Evolutionary conservation across 768 basidiomycete genomes (phyloP).

Genomic region (Piloderma croceum): DNA sequence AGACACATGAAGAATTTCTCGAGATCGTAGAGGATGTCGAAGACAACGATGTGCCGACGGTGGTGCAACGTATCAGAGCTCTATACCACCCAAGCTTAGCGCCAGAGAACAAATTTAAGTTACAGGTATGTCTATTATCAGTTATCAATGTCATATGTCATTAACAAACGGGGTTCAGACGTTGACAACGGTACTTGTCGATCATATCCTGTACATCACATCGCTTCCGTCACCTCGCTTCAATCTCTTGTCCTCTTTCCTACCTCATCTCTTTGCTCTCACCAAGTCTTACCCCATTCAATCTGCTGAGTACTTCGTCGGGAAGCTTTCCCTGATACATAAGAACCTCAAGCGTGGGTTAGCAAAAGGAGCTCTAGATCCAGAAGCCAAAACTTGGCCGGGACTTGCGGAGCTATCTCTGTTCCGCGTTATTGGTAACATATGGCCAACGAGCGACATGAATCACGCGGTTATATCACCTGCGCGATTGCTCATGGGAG

Average conservation of each 20-base stretch:
- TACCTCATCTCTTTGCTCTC: conserved; percentile 76
- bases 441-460: conserved; percentile 95
- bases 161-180: conserved; percentile 36
- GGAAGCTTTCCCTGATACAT: conserved; percentile 86
- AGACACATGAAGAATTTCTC: conserved; percentile 84
- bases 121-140: conserved; percentile 58
- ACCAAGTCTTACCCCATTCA: conserved; percentile 77
- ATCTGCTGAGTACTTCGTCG: conserved; percentile 70
- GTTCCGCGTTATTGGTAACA: conserved; percentile 68
- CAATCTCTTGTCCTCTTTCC: conserved; percentile 53
- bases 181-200: conserved; percentile 73
- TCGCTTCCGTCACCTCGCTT: conserved; percentile 58
- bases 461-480: conserved; percentile 86
- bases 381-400: conserved; percentile 81
- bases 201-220: conserved; percentile 78
- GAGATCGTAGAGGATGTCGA: conserved; percentile 67
- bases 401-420: conserved; percentile 76
- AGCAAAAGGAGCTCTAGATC: conserved; percentile 54
- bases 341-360: conserved; percentile 88
- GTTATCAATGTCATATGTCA: background rate
- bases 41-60: conserved; percentile 68
- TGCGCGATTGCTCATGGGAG: conserved; percentile 80
- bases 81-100: conserved; percentile 91
- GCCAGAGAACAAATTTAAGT: conserved; percentile 84
- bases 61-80: conserved; percentile 85